Evolutionary conservation across 768 basidiomycete species (phyloP), one percentile per base, ranked within the genome.

Genomic region (Russula abietina): DNA sequence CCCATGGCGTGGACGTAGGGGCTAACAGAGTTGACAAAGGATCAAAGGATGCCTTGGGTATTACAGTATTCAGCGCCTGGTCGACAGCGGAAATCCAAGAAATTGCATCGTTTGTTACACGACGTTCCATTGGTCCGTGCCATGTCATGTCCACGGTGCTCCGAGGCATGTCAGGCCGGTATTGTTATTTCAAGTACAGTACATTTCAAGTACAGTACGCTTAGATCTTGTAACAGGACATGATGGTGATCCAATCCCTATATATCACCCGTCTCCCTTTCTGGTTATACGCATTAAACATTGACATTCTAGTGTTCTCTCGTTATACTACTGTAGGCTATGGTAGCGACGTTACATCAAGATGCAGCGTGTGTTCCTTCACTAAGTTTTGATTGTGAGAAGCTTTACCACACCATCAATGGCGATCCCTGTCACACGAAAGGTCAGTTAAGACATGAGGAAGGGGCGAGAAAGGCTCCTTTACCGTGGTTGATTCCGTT

Each of bases 391-490:
- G 22, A 86, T 80, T 2, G 82, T 86, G 58, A 87, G 72, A 24
- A 65, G 68, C 1, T 78, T 78, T 17, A 82, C 79, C 38, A 80
- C 75, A 49, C 85, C 85, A 68, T 86, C 85, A 39, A 79, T 78
- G 3, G 85, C 79, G 57, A 86, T 88, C 32, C 75, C 85, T 84
- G 64, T 56, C 16, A 79, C 81, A 12, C 56, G 22, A 32, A 43
- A 52, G 43, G 48, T 53, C 50, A 64, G 17, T 14, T 52, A 28
- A 26, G 6, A 12, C 14, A 17, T 9, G 4, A 8, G 49, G 38
- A 32, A 19, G 28, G 19, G 16, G 28, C 22, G 28, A 36, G 11
- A 41, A 17, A 28, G 9, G 28, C 3, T 9, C 0, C 14, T 73
- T n/a, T 57, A 79, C 81, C 78, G 38, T 81, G 81, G 58, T 82